Evolutionary conservation across 164 flowering plant genomes (phyloP).

Genomic region (Pachysandra terminalis): DNA sequence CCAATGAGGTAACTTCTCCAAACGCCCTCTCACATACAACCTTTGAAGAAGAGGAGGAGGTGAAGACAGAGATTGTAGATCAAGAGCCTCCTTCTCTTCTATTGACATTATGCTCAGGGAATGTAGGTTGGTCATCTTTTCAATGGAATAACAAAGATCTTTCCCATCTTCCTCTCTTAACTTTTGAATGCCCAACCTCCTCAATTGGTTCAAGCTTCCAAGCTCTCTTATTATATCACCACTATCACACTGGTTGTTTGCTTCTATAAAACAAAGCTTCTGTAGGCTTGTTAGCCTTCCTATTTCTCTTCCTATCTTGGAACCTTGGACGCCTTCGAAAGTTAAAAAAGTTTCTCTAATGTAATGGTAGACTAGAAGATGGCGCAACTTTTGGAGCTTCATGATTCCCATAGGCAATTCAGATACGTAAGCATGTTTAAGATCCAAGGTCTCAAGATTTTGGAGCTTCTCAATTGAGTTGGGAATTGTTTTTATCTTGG

Average conservation of each 20-base stretch:
- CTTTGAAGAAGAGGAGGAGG: slow-evolving; percentile 2
- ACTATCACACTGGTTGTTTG: neutral
- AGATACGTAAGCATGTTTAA: slow-evolving; percentile 6
- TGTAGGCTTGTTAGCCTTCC: slow-evolving; percentile 6
- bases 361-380: slow-evolving; percentile 6
- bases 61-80: neutral
- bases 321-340: neutral
- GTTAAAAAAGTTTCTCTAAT: too few relatives aligned
- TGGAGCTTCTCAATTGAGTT: slow-evolving; percentile 8
- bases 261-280: slow-evolving; percentile 11
- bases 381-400: slow-evolving; percentile 4
- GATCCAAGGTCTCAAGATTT: slow-evolving; percentile 16
- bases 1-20: slow-evolving; percentile 15
- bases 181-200: slow-evolving; percentile 12
- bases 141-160: slow-evolving; percentile 8
- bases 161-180: slow-evolving; percentile 1
- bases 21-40: slow-evolving; percentile 7
- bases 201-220: slow-evolving; percentile 4
- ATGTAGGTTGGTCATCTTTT: slow-evolving; percentile 12
- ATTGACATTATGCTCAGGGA: neutral
- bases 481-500: slow-evolving; percentile 10
- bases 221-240: neutral
- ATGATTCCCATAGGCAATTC: slow-evolving; percentile 10
- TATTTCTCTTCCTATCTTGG: neutral
- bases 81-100: slow-evolving; percentile 4